phyloP scores from a whole-genome alignment of 306 rosid species.

The Vigna radiata region DNA sequence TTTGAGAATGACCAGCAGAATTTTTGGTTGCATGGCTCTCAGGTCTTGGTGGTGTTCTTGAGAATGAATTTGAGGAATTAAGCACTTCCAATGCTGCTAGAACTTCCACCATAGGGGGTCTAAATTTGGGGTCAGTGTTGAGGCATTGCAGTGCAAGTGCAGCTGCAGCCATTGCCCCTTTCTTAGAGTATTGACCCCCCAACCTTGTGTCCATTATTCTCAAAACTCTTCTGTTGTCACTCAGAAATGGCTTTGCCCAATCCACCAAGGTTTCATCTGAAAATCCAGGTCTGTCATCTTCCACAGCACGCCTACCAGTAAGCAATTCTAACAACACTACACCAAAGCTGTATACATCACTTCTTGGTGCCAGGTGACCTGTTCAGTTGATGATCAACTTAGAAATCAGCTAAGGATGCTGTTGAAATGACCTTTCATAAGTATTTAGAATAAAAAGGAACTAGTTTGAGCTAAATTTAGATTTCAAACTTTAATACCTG shows the following conservation, averaged over 20 bases:
- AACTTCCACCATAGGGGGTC: slow-evolving; percentile 82
- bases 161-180: slow-evolving; percentile 87
- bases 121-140: slow-evolving; percentile 67
- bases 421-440: neutral
- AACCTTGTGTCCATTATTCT: slow-evolving; percentile 91
- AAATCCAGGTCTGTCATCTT: slow-evolving; percentile 59
- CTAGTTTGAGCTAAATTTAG: slow-evolving; percentile 7
- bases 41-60: slow-evolving; percentile 52
- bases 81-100: slow-evolving; percentile 72
- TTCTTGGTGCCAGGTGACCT: slow-evolving; percentile 90
- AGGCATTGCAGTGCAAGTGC: slow-evolving; percentile 78
- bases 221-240: slow-evolving; percentile 67
- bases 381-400: slow-evolving; percentile 40
- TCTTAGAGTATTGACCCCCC: slow-evolving; percentile 91
- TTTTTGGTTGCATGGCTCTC: slow-evolving; percentile 42
- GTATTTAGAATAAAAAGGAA: neutral
- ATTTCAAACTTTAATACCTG: slow-evolving; percentile 60
- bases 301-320: slow-evolving; percentile 77
- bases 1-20: slow-evolving; percentile 40
- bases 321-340: slow-evolving; percentile 83
- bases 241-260: slow-evolving; percentile 87
- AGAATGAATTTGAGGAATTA: slow-evolving; percentile 49
- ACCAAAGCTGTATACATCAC: slow-evolving; percentile 91
- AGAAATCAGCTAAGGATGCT: slow-evolving; percentile 1
- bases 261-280: slow-evolving; percentile 83